phyloP scores from a whole-genome alignment of 2,329 filamentous ascomycete genomes.

The Trichoderma harzianum region DNA sequence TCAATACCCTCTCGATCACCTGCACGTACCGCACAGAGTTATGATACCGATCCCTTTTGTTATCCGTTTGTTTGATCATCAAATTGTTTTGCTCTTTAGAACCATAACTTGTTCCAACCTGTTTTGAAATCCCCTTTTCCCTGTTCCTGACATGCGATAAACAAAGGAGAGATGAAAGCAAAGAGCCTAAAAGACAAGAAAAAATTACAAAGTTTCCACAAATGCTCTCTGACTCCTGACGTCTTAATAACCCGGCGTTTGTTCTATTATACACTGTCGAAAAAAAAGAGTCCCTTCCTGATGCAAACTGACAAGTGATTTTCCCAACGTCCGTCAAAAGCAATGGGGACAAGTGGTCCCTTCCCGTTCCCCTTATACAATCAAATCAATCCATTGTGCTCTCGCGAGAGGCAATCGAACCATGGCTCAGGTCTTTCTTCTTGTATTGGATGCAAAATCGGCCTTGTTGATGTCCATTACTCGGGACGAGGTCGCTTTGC shows the following conservation, averaged over 20 bases:
- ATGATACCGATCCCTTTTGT: background rate
- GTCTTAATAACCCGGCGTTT: conserved; percentile 14
- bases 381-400: background rate
- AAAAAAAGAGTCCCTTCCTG: background rate
- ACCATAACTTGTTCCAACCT: background rate
- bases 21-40: background rate
- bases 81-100: background rate
- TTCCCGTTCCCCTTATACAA: background rate
- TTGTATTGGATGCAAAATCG: background rate
- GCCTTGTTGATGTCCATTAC: conserved; percentile 31
- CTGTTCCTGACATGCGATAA: background rate
- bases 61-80: background rate
- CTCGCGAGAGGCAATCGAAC: background rate
- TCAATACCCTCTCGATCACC: background rate
- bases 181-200: background rate
- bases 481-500: conserved; percentile 77
- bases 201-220: background rate
- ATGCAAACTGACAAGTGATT: conserved; percentile 4
- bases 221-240: conserved; percentile 5
- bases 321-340: background rate
- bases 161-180: background rate
- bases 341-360: background rate
- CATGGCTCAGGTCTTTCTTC: background rate
- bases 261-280: conserved; percentile 17
- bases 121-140: background rate